Base-by-base conservation (phyloP, 1,284 basidiomycete genomes). In the Apiotrichum gamsii region DNA sequence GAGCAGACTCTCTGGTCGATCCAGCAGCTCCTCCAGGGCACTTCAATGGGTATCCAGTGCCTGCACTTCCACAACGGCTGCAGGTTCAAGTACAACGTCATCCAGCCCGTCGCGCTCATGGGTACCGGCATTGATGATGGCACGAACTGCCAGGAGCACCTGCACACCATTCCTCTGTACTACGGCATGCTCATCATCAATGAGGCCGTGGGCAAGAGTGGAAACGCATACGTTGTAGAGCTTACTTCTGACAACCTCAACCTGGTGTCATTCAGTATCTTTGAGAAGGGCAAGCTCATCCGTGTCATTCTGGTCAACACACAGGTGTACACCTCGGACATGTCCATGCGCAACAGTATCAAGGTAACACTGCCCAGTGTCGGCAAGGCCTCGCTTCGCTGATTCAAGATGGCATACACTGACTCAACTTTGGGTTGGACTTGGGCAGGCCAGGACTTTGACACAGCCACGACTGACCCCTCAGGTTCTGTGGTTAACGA, bases 1-100 rank as follows among this genome's bases (percentile, higher is more conserved):
- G 84, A 83, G 30, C 81, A 82, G 3, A 80, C 82, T 14, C 67
- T 86, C 20, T 85, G 84, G 83, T 74, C 76, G 1, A 69, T 84
- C 48, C 82, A 85, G 61, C 84, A 84, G 60, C 72, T 76, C 1
- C 68, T 86, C 6, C 81, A 72, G 47, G 70, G 73, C 2, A 69
- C 74, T 1, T 60, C 66, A 15, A 54, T 75, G 1, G 74, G 74
- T 4, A 67, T 76, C 31, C 45, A 52, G 8, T 61, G 72, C 35
- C 39, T 72, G 2, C 70, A 69, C 61, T 76, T 74, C 65, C 75
- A 76, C 48, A 65, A 76, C 49, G 75, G 60, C 20, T 60, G 76
- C 33, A 75, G 76, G 0, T 77, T 70, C 62, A 72, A 69, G 51
- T 77, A 77, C 55, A 76, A 75, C 62, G 23, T 42, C 11, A 19